phyloP scores from a whole-genome alignment of 495 filamentous ascomycete genomes.

The Hypoxylon lienhwacheense region DNA sequence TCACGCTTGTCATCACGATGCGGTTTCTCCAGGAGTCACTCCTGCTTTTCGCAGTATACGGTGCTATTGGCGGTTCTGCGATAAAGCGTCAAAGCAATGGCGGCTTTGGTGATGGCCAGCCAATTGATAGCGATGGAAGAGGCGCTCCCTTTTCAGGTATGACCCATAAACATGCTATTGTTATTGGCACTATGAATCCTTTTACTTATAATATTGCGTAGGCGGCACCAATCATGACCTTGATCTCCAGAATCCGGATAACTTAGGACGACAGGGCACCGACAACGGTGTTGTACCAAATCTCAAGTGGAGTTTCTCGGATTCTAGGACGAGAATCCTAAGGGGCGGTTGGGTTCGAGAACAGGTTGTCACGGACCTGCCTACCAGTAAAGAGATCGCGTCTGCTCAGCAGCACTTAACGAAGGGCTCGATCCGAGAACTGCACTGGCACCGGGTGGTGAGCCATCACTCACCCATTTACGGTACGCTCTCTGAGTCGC shows the following conservation, averaged over 20 bases:
- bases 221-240: conserved; percentile 55
- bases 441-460: conserved; percentile 69
- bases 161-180: conserved; percentile 8
- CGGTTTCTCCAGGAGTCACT: conserved; percentile 27
- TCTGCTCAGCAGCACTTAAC: conserved; percentile 65
- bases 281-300: conserved; percentile 63
- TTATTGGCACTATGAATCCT: not conserved
- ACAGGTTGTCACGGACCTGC: conserved; percentile 63
- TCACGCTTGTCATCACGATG: conserved; percentile 18
- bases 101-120: conserved; percentile 53
- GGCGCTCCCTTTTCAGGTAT: conserved; percentile 59
- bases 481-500: not conserved
- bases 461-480: conserved; percentile 7
- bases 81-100: conserved; percentile 36
- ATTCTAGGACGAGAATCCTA: conserved; percentile 61
- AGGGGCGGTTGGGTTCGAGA: conserved; percentile 66
- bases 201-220: conserved; percentile 20
- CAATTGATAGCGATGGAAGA: conserved; percentile 58
- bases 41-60: conserved; percentile 27
- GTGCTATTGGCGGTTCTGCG: conserved; percentile 19
- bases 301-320: conserved; percentile 66
- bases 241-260: conserved; percentile 62
- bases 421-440: conserved; percentile 63
- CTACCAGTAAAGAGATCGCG: conserved; percentile 61
- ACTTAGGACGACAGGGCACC: conserved; percentile 58